Evolutionary conservation across 768 basidiomycete species (phyloP).

Genomic region (Auricularia cornea): DNA sequence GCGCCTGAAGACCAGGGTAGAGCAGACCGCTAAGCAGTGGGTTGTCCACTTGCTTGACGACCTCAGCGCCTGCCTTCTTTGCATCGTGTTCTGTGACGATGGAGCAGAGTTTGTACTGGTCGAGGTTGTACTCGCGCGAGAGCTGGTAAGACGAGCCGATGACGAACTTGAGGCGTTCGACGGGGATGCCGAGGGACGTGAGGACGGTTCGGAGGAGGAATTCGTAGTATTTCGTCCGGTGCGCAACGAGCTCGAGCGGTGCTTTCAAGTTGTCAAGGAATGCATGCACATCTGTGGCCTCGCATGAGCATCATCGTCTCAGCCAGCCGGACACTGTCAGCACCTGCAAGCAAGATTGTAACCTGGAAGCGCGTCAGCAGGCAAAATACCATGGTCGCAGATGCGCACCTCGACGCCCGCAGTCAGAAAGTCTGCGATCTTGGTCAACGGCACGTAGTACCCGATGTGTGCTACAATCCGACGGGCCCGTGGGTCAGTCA

Average conservation of each 20-base stretch:
- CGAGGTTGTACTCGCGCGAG: slow-evolving; percentile 83
- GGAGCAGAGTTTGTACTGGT: slow-evolving; percentile 89
- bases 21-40: slow-evolving; percentile 84
- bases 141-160: slow-evolving; percentile 92
- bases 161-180: slow-evolving; percentile 72
- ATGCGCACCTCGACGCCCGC: slow-evolving; percentile 81
- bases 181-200: slow-evolving; percentile 83
- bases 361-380: slow-evolving; percentile 34
- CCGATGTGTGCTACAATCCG: slow-evolving; percentile 75
- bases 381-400: too few species aligned
- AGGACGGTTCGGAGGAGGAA: slow-evolving; percentile 76
- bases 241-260: slow-evolving; percentile 79
- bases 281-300: slow-evolving; percentile 72
- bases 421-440: slow-evolving; percentile 91
- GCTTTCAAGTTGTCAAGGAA: slow-evolving; percentile 98
- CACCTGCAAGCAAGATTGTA: slow-evolving; percentile 74
- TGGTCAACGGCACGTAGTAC: slow-evolving; percentile 90
- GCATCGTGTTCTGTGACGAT: slow-evolving; percentile 93
- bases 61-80: slow-evolving; percentile 97
- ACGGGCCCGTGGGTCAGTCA: background rate
- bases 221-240: slow-evolving; percentile 88
- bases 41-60: slow-evolving; percentile 94
- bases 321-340: slow-evolving; percentile 12
- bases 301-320: background rate
- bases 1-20: slow-evolving; percentile 93